Evolutionary conservation across 441 rosid genomes (phyloP), one percentile per base, ranked within the genome.

Genomic region (Arabidopsis hybrid): DNA sequence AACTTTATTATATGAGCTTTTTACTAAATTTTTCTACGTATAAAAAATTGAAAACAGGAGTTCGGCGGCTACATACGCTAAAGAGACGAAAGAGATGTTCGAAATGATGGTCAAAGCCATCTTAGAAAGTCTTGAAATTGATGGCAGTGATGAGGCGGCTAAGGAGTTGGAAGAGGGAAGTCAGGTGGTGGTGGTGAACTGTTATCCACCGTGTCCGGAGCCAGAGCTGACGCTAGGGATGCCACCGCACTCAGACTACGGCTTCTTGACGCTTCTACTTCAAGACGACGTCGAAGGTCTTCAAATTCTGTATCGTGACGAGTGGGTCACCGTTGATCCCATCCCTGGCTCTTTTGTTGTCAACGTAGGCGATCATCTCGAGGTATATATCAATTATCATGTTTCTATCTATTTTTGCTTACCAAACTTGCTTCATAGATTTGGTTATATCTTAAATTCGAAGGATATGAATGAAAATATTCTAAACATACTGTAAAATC

Each of bases 211-310:
- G 26, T 93, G 98, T 40, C 98, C 98, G 4, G 88, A 93, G 64
- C 98, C 98, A 5, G 88, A 91, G 36, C 82, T 91, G 29, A 93
- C 98, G 1, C 74, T 93, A 1, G 97, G 98, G 71, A 85, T 93
- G 88, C 98, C 97, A 0, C 96, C 98, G 0, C 98, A 91, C 82
- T 91, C 98, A 8, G 98, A 93, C 39, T 93, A 89, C 59, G 98
- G 98, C 2, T 86, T 91, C 79, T 85, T 93, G 56, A 93, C 98
- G 0, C 90, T 93, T 29, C 86, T 93, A 7, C 97, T 93, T 56
- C 98, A 91, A 77, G 97, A 93, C 53, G 85, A 88, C 10, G 96
- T 91, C 3, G 78, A 83, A 71, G 96, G 98, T 12, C 79, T 93
- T 43, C 97, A 93, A 72, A 84, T 93, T 77, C 79, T 79, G 56